These are phyloP conservation scores for Malbranchea zuffiana DNA, from an alignment of 2,329 filamentous ascomycete genomes.

Conservation along the genomic window DNA sequence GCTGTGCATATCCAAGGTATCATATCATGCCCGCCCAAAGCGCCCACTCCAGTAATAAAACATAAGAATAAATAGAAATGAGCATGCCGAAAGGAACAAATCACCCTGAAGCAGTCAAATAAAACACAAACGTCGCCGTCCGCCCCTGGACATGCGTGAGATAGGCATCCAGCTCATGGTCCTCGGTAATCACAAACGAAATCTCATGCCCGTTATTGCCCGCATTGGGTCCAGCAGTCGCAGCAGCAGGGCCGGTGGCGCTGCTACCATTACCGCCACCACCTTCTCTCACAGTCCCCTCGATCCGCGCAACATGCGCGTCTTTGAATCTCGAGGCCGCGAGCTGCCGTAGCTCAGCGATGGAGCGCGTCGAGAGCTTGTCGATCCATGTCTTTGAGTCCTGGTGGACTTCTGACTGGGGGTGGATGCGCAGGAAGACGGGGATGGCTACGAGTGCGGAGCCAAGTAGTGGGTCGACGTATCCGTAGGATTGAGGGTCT, in stretches of 20 bases:
- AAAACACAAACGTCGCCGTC: slow-evolving; percentile 45
- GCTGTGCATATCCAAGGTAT: no score
- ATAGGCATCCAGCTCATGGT: slow-evolving; percentile 63
- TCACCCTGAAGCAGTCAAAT: no score
- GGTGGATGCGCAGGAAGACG: slow-evolving; percentile 59
- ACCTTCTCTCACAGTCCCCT: slow-evolving; percentile 6
- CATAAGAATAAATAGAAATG: no score
- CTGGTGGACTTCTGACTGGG: slow-evolving; percentile 46
- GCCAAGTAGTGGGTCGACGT: slow-evolving; percentile 29
- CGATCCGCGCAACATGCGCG: slow-evolving; percentile 6
- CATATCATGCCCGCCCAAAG: no score
- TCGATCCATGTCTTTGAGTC: slow-evolving; percentile 51
- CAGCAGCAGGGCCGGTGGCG: no score
- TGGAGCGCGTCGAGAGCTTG: slow-evolving; percentile 47
- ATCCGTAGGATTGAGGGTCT: slow-evolving; percentile 22
- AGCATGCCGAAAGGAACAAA: no score
- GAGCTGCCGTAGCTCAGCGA: slow-evolving; percentile 47
- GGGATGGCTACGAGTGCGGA: slow-evolving; percentile 37
- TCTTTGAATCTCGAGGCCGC: slow-evolving; percentile 4
- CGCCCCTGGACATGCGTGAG: slow-evolving; percentile 50
- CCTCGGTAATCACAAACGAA: slow-evolving; percentile 46
- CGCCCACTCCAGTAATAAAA: no score
- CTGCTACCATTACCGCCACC: no score
- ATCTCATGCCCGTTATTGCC: no score
- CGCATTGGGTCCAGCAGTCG: no score